Evolutionary conservation across 345 rosid genomes (phyloP).

Genomic region (Eucalyptus lansdowneana): DNA sequence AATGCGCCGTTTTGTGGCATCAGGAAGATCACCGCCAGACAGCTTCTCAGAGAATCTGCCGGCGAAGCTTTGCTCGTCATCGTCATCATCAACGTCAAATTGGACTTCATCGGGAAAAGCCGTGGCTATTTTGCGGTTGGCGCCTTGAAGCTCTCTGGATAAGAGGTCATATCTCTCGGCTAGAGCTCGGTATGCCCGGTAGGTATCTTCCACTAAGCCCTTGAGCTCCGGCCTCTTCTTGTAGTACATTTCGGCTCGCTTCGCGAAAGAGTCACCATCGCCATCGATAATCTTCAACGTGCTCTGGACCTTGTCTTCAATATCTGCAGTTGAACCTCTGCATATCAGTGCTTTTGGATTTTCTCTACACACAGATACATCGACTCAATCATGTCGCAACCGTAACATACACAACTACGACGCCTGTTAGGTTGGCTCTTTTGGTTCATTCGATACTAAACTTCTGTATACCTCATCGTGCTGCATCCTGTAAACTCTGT

Average conservation of each 20-base stretch:
- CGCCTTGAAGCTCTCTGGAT: conserved; percentile 4
- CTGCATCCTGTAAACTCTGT: background rate
- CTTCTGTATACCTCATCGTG: background rate
- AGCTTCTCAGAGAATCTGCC: background rate
- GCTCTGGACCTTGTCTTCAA: conserved; percentile 1
- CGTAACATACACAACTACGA: background rate
- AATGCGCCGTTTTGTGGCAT: conserved; percentile 5
- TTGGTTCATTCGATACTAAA: background rate
- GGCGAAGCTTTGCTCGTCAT: background rate
- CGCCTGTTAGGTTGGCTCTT: background rate
- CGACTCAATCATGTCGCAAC: background rate
- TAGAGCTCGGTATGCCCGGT: conserved; percentile 1
- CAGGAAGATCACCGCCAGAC: background rate
- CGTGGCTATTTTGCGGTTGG: conserved; percentile 1
- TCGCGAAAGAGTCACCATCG: conserved; percentile 5
- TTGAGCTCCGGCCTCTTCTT: conserved; percentile 4
- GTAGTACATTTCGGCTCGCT: conserved; percentile 7
- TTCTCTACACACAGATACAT: background rate
- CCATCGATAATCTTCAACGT: background rate
- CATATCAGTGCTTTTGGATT: background rate
- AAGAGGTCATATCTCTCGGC: conserved; percentile 7
- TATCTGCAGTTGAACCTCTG: background rate
- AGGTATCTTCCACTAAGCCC: conserved; percentile 1
- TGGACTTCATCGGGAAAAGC: conserved; percentile 4
- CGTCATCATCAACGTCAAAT: background rate